Conservation (phyloP, 495 filamentous ascomycete species). For the Xylaria telfairii region DNA sequence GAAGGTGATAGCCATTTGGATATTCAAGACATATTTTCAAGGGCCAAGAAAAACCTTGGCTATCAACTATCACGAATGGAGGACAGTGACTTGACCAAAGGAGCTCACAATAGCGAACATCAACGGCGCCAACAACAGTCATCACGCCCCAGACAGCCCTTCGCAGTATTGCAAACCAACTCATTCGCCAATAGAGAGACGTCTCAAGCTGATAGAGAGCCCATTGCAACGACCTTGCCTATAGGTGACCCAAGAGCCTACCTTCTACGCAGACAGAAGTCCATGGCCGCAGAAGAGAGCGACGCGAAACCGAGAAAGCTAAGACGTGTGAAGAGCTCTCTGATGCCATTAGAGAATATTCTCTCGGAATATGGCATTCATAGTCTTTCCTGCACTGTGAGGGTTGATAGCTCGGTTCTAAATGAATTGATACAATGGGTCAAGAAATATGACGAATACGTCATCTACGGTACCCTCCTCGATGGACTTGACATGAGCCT, state of each 20-base stretch:
- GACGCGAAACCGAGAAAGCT: constrained; percentile 35
- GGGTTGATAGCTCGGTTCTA: constrained; percentile 20
- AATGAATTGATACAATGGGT: constrained; percentile 2
- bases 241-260: constrained; percentile 48
- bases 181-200: constrained; percentile 4
- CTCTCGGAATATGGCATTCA: constrained; percentile 38
- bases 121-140: constrained; percentile 1
- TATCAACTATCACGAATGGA: constrained; percentile 33
- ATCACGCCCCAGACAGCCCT: background rate
- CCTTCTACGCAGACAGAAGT: constrained; percentile 48
- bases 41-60: constrained; percentile 15
- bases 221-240: constrained; percentile 39
- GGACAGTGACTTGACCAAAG: constrained; percentile 28
- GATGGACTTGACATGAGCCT: constrained; percentile 36
- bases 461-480: constrained; percentile 25
- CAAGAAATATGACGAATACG: constrained; percentile 33
- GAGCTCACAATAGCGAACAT: background rate
- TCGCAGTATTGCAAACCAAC: constrained; percentile 6
- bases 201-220: constrained; percentile 25
- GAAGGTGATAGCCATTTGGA: background rate
- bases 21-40: constrained; percentile 18
- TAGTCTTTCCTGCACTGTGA: constrained; percentile 32
- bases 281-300: constrained; percentile 30
- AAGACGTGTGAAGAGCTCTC: constrained; percentile 48
- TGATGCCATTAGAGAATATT: constrained; percentile 53